Evolutionary conservation across 2,329 filamentous ascomycete genomes (phyloP), one percentile per base, ranked within the genome.

Genomic region (Rhynchosporium secalis): DNA sequence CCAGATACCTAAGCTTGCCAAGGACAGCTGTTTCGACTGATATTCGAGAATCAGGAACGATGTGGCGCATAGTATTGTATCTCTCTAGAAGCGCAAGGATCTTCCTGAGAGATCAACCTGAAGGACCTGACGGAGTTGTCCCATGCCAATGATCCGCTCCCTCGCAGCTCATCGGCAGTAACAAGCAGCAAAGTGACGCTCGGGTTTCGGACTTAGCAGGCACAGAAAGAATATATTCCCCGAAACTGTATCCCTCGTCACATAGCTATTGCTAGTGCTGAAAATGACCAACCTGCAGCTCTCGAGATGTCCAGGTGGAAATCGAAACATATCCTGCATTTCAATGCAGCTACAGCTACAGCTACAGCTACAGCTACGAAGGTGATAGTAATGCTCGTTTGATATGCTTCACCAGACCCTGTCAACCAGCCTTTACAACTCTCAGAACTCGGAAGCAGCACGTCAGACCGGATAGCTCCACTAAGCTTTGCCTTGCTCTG

Each of bases 141-240:
- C 48, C 48, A 51, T 33, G 49, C 33, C 33, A 26, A 26, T 52
- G 31, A 38, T 52, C 33, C 29, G 15, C n/a, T 6, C 31, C 12
- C 4, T 52, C 36, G n/a, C 45, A 46, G 45, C 45, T 47, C 10
- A n/a, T n/a, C 49, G 49, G 31, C 49, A 52, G 33, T 26, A 52
- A 12, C 26, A 20, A 20, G 15, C 33, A 38, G 49, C 20, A 26
- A 26, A 40, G 29, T n/a, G 49, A 26, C 15, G 38, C 29, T 33
- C 33, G n/a, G 33, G 28, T 9, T 26, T 20, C 8, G 20, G 8
- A 52, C 8, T n/a, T 15, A 15, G 41, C 41, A 43, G 41, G 41
- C 20, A 20, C 20, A 20, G 20, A 20, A 20, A 20, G 41, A 10
- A 43, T 6, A 43, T n/a, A n/a, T 15, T 43, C 13, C 41, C 41